These are phyloP conservation scores for Selenicereus undatus DNA, from an alignment of 148 eudicot species.

Conservation along the genomic window DNA sequence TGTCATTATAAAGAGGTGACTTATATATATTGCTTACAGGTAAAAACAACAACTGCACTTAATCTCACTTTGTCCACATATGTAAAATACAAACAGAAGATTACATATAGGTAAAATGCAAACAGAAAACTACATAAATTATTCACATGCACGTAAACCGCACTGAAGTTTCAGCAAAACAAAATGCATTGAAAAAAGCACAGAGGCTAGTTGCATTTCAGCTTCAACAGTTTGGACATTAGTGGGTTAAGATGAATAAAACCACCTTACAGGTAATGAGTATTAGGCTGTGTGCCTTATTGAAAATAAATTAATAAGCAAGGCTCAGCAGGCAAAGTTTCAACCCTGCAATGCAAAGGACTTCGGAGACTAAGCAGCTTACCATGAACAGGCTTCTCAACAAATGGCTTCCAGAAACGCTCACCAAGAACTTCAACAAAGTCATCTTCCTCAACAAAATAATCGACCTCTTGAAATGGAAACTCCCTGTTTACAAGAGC, in stretches of 20 bases:
- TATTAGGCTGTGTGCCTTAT: not conserved
- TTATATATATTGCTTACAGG: not conserved
- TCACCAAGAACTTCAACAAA: constrained; percentile 87
- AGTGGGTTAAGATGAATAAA: not conserved
- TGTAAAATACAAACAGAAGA: too few relatives aligned
- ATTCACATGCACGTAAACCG: not conserved
- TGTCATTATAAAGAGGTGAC: not conserved
- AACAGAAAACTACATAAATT: not conserved
- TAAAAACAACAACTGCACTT: not conserved
- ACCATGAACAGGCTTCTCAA: constrained; percentile 98
- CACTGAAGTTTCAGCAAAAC: not conserved
- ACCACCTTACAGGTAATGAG: not conserved
- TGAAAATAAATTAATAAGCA: not conserved
- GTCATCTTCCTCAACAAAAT: constrained; percentile 92
- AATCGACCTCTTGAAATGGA: constrained; percentile 81
- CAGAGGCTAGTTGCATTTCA: not conserved
- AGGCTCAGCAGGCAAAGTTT: not conserved
- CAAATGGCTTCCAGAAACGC: constrained; percentile 96
- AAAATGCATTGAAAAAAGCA: not conserved
- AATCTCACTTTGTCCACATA: not conserved
- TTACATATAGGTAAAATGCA: too few relatives aligned
- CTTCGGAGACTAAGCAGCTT: constrained; percentile 10
- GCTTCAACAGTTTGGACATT: not conserved
- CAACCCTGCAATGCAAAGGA: not conserved
- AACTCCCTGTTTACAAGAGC: constrained; percentile 82